A percentile compares a stretch with the other conserved stretches of the same genome.
Evolutionary conservation across 352 stramenopile genomes (phyloP).

Genomic region (Globisporangium middletonii): DNA sequence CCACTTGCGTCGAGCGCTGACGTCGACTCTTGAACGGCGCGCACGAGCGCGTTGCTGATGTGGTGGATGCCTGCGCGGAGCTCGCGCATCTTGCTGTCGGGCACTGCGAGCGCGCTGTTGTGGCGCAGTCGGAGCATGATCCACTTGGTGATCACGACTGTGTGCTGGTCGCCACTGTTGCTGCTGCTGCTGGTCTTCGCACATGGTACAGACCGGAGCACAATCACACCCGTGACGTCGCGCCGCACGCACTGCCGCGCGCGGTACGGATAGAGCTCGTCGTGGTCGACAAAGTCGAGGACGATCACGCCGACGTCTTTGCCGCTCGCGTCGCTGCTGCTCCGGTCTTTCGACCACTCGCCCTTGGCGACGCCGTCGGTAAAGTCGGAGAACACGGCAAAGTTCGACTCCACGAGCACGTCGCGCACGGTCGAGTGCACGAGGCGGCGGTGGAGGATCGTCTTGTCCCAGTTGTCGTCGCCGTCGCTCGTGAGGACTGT

Average conservation of each 20-base stretch:
- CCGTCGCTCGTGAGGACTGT: constrained; percentile 14
- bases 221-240: constrained; percentile 19
- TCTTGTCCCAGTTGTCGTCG: constrained; percentile 18
- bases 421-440: constrained; percentile 14
- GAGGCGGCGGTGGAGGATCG: constrained; percentile 15
- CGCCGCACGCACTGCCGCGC: constrained; percentile 22
- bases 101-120: constrained; percentile 10
- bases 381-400: constrained; percentile 17
- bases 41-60: constrained; percentile 9
- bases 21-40: constrained; percentile 3
- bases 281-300: constrained; percentile 24
- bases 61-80: constrained; percentile 9
- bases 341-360: constrained; percentile 4
- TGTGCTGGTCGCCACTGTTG: not conserved
- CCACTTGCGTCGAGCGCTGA: not conserved
- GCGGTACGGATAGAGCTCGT: constrained; percentile 33
- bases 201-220: constrained; percentile 7
- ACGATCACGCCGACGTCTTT: constrained; percentile 21
- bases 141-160: constrained; percentile 17
- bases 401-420: constrained; percentile 16
- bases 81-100: constrained; percentile 9
- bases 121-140: constrained; percentile 13
- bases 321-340: not conserved
- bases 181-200: not conserved
- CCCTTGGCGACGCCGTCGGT: constrained; percentile 4